Base-by-base conservation (phyloP, 1,284 basidiomycete genomes). In the Retiboletus fuscus region DNA sequence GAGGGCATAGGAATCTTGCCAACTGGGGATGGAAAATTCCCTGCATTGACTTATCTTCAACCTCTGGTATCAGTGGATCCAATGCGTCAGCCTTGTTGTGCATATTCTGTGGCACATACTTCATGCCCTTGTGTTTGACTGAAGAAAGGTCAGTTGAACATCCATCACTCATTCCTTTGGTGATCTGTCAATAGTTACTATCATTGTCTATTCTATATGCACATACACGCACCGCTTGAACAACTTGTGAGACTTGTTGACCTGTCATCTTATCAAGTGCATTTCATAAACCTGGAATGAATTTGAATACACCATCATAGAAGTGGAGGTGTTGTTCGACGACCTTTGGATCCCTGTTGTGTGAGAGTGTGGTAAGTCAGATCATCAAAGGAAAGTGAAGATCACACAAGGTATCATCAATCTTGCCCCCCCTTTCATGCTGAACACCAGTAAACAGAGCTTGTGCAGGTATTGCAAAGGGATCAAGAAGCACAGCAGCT, bases 11-110 rank as follows among this genome's bases (percentile, higher is more conserved):
- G 1, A 63, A 18, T 1, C 49, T 0, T 46, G 55, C 60, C 3
- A 74, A 44, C 3, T 72, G 47, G 1, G 65, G 67, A 22, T 74
- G 73, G n/a, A 63, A 69, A 41, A 72, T 41, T 7, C 73, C 62
- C 16, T 7, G 24, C 16, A 18, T 43, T 3, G 34, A 64, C 20
- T 74, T 69, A 24, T 67, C 61, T 18, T 58, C 6, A 22, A 39
- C 34, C 22, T 66, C 49, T 2, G 16, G 41, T n/a, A 64, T 57
- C 5, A 26, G 12, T 20, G 53, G 49, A 11, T 39, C 69, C 47
- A 49, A 10, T 1, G 22, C 22, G 0, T 60, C 24, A 5, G 57
- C 22, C 2, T 69, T 70, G 24, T 39, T 5, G 7, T 46, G 7
- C 68, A 71, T 64, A 22, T 71, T 61, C 2, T 24, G 18, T 2